Base-by-base conservation (phyloP, 1,284 basidiomycete species). In the Ustilago vetiveriae region DNA sequence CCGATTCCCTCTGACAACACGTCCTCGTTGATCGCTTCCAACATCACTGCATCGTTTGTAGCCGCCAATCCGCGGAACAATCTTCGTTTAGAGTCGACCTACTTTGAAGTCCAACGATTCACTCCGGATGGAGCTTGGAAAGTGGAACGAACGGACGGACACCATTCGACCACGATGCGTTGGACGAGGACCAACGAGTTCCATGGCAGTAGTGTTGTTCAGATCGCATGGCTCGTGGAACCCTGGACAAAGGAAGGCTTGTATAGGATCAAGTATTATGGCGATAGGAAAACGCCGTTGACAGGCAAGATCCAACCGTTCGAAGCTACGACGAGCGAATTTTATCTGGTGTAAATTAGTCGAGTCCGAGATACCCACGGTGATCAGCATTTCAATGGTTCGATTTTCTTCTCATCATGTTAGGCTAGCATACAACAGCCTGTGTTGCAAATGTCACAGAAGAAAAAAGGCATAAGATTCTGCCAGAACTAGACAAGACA, bases 1-100 rank as follows among this genome's bases (percentile, higher is more conserved):
- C 70, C 87, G 8, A 90, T 90, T 79, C 82, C 79, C 37, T 84
- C 83, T 13, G 87, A 6, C 37, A 53, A 55, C 37, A 22, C 29
- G 11, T 32, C 39, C 4, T 26, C 21, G 14, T 50, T 53, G 35
- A 30, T 53, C 30, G 45, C 27, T n/a, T 51, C 88, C 23, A 88
- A 85, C 11, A 89, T 90, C 35, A 82, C 82, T 4, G 88, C 86
- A 6, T 83, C 85, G 43, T 92, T 92, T 64, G 87, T 90, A 42
- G 90, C 89, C 59, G 90, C 90, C 35, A 90, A 91, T 81, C 91
- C 90, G 0, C 85, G 90, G 80, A 92, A 92, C 79, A 90, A 92
- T 76, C 85, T 91, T 24, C 86, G 88, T 16, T 84, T 92, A 10
- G 90, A 91, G 75, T 85, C 84, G 26, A 90, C 90, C 0, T 92